These are phyloP conservation scores for Chalara sp. DNA, from an alignment of 2,329 filamentous ascomycete genomes.

Conservation along the genomic window DNA sequence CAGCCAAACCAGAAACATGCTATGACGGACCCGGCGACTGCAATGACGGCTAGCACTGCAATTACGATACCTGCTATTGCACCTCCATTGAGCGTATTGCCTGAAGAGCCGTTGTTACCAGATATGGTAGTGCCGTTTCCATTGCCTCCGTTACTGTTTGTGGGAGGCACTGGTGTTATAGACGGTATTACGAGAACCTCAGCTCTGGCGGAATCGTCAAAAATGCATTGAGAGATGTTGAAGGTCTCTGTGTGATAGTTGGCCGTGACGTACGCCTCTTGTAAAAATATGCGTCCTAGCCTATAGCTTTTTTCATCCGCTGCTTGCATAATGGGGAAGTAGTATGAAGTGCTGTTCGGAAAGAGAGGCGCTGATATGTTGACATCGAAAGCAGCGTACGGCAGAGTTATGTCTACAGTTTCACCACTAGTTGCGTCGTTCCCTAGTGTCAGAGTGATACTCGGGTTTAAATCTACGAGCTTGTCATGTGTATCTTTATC, in stretches of 20 bases:
- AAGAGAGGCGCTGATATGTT: conserved; percentile 12
- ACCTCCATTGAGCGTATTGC: too few relatives aligned
- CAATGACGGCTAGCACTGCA: too few relatives aligned
- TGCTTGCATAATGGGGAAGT: conserved; percentile 21
- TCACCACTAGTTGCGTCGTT: conserved; percentile 13
- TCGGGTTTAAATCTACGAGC: conserved; percentile 22
- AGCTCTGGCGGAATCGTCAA: conserved; percentile 7
- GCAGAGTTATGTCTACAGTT: conserved; percentile 19
- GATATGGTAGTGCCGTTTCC: too few relatives aligned
- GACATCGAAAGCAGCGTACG: conserved; percentile 23
- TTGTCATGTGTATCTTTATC: conserved; percentile 19
- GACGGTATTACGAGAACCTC: conserved; percentile 13
- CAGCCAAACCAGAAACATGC: too few relatives aligned
- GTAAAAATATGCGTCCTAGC: conserved; percentile 23
- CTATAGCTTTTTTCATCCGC: conserved; percentile 17
- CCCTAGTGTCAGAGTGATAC: conserved; percentile 23
- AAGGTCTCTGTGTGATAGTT: conserved; percentile 24
- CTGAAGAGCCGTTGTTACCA: too few relatives aligned
- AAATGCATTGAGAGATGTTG: conserved; percentile 20
- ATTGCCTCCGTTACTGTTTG: too few relatives aligned
- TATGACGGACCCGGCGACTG: too few relatives aligned
- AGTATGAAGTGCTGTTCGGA: conserved; percentile 13
- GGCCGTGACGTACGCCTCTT: conserved; percentile 24
- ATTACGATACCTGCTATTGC: too few relatives aligned
- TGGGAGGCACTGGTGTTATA: conserved; percentile 1